Percentiles rank a stretch among this genome's conserved stretches.
phyloP scores from a whole-genome alignment of 1,139 yeast species.

The Protomyces inundatus region DNA sequence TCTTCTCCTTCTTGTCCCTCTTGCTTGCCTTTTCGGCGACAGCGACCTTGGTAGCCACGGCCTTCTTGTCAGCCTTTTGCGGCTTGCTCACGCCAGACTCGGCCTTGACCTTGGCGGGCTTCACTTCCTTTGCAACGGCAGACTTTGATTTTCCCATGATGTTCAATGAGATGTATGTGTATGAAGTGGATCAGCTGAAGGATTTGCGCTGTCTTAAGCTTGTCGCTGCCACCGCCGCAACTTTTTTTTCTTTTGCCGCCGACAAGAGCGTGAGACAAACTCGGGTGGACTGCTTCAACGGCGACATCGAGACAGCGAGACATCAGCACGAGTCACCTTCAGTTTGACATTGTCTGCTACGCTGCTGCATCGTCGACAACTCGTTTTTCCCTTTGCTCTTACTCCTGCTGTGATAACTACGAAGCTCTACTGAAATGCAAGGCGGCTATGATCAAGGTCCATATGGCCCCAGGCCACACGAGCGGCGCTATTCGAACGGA shows the following conservation, averaged over 20 bases:
- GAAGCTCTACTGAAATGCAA: neutral
- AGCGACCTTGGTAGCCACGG: constrained; percentile 27
- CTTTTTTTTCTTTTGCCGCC: neutral
- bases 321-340: neutral
- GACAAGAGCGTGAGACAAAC: neutral
- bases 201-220: neutral
- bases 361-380: neutral
- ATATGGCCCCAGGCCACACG: neutral
- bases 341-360: neutral
- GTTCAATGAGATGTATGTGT: neutral
- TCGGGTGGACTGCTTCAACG: neutral
- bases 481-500: neutral
- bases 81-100: constrained; percentile 31
- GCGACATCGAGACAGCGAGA: neutral
- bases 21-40: constrained; percentile 21
- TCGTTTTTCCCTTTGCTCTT: neutral
- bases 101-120: constrained; percentile 31
- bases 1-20: constrained; percentile 27
- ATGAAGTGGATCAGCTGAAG: neutral
- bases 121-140: constrained; percentile 27
- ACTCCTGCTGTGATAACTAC: neutral
- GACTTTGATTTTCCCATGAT: constrained; percentile 26
- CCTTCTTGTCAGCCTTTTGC: constrained; percentile 20
- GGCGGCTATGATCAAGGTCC: neutral
- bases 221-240: neutral